Percentiles rank a stretch among this genome's conserved stretches.
phyloP scores from a whole-genome alignment of 805 yeast species.

The Myxozyma neglecta region DNA sequence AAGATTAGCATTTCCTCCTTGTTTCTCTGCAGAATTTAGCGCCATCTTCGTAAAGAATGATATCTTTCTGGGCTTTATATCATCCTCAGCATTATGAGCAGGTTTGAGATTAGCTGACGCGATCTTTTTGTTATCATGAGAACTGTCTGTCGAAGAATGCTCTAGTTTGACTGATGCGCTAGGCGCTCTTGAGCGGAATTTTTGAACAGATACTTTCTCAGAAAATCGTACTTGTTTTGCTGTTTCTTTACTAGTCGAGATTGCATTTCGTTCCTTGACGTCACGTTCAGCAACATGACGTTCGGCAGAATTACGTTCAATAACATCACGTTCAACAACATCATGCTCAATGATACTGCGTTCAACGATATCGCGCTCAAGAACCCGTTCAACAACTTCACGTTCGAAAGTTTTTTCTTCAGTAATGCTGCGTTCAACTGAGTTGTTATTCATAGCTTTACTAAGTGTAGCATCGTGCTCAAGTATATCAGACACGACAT shows the following conservation, averaged over 20 bases:
- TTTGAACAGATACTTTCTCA: conserved; percentile 54
- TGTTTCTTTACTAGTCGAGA: conserved; percentile 1
- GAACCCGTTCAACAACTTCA: too few species aligned
- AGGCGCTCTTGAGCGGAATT: conserved; percentile 44
- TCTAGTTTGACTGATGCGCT: conserved; percentile 10
- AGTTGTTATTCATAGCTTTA: too few species aligned
- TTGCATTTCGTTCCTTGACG: not conserved
- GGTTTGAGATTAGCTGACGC: conserved; percentile 9
- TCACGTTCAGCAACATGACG: not conserved
- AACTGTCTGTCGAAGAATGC: not conserved
- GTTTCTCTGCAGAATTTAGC: not conserved
- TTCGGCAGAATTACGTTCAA: not conserved
- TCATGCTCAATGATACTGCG: not conserved
- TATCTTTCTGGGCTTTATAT: not conserved
- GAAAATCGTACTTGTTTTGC: conserved; percentile 52
- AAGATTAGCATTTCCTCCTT: not conserved
- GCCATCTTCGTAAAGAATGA: conserved; percentile 5
- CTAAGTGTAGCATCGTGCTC: too few species aligned
- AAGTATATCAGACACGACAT: too few species aligned
- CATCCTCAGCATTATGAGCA: conserved; percentile 7
- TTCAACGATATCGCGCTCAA: too few species aligned
- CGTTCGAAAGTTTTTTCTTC: too few species aligned
- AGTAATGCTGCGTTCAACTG: too few species aligned
- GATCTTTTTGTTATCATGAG: not conserved
- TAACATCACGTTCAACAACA: not conserved